A percentile compares a stretch with the other conserved stretches of the same genome.
Evolutionary conservation across 495 filamentous ascomycete genomes (phyloP).

Genomic region (Penicillium malachiteum): DNA sequence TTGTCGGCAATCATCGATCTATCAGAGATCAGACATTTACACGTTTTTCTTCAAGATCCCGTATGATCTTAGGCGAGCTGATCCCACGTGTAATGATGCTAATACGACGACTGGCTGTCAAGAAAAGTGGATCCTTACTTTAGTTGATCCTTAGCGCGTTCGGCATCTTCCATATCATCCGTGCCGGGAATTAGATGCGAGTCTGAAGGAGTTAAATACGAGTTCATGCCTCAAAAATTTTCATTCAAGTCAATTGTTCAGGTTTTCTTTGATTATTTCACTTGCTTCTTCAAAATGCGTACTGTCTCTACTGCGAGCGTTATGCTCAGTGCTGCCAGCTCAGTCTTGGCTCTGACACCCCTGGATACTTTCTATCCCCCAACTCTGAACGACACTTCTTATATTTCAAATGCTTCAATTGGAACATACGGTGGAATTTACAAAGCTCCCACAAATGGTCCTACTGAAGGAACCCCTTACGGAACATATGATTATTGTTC

Average conservation of each 20-base stretch:
- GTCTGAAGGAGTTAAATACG: no score
- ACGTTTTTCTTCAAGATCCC: not conserved
- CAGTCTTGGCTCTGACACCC: slow-evolving; percentile 15
- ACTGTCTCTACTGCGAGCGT: not conserved
- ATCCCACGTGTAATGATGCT: slow-evolving; percentile 16
- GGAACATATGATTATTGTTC: slow-evolving; percentile 43
- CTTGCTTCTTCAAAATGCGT: slow-evolving; percentile 13
- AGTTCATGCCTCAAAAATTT: no score
- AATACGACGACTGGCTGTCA: slow-evolving; percentile 12
- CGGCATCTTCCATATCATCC: not conserved
- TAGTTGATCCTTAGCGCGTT: slow-evolving; percentile 4
- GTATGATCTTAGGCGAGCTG: not conserved
- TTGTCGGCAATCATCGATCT: no score
- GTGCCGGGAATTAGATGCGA: not conserved
- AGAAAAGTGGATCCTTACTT: not conserved
- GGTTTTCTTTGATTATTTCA: no score
- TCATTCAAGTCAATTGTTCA: not conserved
- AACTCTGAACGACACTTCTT: slow-evolving; percentile 36
- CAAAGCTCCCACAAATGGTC: slow-evolving; percentile 28
- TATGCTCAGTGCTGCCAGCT: slow-evolving; percentile 9
- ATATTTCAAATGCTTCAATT: slow-evolving; percentile 39
- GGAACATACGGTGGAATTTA: slow-evolving; percentile 44
- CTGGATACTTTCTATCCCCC: slow-evolving; percentile 42
- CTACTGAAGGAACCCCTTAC: slow-evolving; percentile 23
- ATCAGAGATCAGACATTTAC: no score